These are phyloP conservation scores for Rosa hybrid DNA, from an alignment of 331 rosid genomes.

Conservation along the genomic window DNA sequence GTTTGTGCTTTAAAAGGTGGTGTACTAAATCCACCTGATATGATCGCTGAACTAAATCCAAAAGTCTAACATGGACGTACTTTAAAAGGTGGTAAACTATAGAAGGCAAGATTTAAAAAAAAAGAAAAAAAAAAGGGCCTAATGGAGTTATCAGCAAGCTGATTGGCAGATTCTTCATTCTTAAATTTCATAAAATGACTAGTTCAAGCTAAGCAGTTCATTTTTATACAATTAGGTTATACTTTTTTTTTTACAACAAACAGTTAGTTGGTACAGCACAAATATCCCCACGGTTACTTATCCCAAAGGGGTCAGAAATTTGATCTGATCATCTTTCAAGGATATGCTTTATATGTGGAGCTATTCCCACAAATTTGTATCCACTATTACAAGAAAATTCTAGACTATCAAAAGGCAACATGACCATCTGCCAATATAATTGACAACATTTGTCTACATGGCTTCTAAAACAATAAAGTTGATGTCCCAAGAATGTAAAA, in stretches of 20 bases:
- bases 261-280: not conserved
- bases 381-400: not conserved
- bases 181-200: not conserved
- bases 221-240: too few species aligned
- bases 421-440: constrained; percentile 2
- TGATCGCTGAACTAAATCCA: not conserved
- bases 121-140: not conserved
- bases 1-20: not conserved
- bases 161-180: not conserved
- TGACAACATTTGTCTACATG: not conserved
- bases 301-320: not conserved
- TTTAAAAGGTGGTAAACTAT: not conserved
- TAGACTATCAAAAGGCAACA: constrained; percentile 3
- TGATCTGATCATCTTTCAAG: constrained; percentile 1
- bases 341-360: not conserved
- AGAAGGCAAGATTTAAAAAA: not conserved
- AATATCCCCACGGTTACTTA: not conserved
- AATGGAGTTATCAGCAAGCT: constrained; percentile 4
- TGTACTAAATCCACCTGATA: too few species aligned
- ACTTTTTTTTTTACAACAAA: not conserved
- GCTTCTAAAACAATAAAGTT: not conserved
- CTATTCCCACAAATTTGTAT: constrained; percentile 1
- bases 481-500: not conserved
- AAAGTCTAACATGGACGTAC: not conserved
- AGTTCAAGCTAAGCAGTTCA: too few species aligned